phyloP scores from a whole-genome alignment of 129 eudicot species.

The Glebionis coronaria region DNA sequence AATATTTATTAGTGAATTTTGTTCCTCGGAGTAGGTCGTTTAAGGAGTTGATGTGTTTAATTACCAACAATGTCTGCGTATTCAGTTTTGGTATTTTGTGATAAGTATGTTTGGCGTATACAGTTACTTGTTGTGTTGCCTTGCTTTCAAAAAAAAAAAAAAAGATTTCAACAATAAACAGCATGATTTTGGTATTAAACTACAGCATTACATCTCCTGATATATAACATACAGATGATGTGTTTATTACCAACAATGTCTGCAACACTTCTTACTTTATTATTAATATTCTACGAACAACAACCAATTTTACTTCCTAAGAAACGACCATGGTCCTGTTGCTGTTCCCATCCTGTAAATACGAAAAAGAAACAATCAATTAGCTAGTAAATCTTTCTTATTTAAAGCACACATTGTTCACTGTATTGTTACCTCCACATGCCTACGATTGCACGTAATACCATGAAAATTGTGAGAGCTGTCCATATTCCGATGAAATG shows the following conservation, averaged over 20 bases:
- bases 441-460: constrained; percentile 64
- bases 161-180: too few species aligned
- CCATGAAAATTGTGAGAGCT: constrained; percentile 70
- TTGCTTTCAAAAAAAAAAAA: too few species aligned
- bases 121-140: too few species aligned
- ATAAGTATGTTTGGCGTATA: too few species aligned
- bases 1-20: too few species aligned
- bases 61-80: too few species aligned
- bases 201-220: too few species aligned
- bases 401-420: background rate
- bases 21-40: too few species aligned
- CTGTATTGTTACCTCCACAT: constrained; percentile 67
- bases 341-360: constrained; percentile 75
- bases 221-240: too few species aligned
- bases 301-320: constrained; percentile 25
- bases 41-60: too few species aligned
- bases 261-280: background rate
- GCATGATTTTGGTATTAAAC: too few species aligned
- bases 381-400: background rate
- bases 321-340: constrained; percentile 88
- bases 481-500: constrained; percentile 77
- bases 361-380: background rate
- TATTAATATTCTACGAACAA: background rate
- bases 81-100: too few species aligned
- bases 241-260: background rate